Base-by-base conservation (phyloP, 805 yeast genomes). In the Kluyveromyces siamensis region DNA sequence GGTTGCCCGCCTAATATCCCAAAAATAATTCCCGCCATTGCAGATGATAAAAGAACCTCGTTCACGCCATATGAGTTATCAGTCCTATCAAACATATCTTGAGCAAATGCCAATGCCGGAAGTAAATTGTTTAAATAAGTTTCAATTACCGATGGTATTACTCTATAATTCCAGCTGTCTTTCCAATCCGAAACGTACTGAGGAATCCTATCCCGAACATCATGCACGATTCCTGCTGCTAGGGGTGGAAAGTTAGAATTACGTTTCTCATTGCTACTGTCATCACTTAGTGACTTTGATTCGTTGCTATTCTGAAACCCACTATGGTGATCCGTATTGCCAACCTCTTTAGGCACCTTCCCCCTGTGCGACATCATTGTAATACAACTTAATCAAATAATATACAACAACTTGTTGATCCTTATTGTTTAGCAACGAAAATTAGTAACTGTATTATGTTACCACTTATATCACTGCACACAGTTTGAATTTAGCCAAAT, bases 51-150 rank as follows among this genome's bases (percentile, higher is more conserved):
- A 21, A 91, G 71, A 2, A 91, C 84, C 61, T 91, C 99, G 61
- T 91, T 93, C 4, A 93, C 84, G 2, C 99, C 99, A 59, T 88
- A 91, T 11, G 90, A 75, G 55, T 85, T 81, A 44, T 84, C 69
- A 0, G 99, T 91, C 52, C 87, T 82, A 64, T 90, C 96, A 65
- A 89, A 90, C 96, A 91, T 85, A 62, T 91, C 98, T 61, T 88
- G 96, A 0, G 97, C 95, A 72, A 91, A 91, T 0, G 98, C 96
- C 40, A 91, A 75, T 0, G 97, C 97, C 1, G 98, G 98, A 37
- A 91, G 72, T 41, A 91, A 62, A 63, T 93, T 91, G 40, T 96
- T 89, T 72, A 93, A 89, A 65, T 84, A 91, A 13, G 93, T 84
- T 62, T 78, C 88, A 1, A 85, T 68, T 0, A 88, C 81, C 0